Evolutionary conservation across 2,329 filamentous ascomycete species (phyloP).

Genomic region (Cephalotrichum gorgonifer): DNA sequence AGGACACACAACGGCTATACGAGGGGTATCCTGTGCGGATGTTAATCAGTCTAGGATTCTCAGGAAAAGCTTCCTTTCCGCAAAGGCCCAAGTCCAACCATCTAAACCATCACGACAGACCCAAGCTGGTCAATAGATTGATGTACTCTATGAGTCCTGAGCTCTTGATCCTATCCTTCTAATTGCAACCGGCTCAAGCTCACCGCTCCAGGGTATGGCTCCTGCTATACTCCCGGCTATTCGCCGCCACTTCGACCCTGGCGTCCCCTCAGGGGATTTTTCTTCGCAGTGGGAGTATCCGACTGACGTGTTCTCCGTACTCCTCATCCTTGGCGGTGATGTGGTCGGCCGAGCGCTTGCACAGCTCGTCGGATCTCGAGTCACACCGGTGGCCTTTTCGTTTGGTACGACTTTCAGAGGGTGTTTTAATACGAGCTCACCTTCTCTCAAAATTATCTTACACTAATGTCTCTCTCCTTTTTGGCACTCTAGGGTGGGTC

Average conservation of each 20-base stretch:
- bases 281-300: conserved; percentile 7
- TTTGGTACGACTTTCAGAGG: conserved; percentile 15
- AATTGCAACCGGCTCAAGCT: no score
- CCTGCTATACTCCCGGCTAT: no score
- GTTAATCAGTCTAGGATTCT: no score
- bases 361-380: conserved; percentile 13
- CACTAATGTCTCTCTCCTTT: neutral
- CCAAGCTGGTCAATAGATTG: no score
- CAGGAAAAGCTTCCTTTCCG: no score
- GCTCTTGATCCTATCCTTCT: no score
- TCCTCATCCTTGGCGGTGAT: conserved; percentile 23
- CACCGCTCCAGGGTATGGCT: no score
- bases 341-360: conserved; percentile 21
- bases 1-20: no score
- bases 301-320: conserved; percentile 16
- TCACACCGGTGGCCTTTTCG: conserved; percentile 20
- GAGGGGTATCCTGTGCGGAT: no score
- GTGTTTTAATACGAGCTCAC: neutral
- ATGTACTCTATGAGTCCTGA: no score
- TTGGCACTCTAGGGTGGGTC: conserved; percentile 14
- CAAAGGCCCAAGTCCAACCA: no score
- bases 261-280: neutral
- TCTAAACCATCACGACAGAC: no score
- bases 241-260: neutral
- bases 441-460: neutral